Base-by-base conservation (phyloP, 2,329 filamentous ascomycete genomes). In the Didymellaceae sp. region DNA sequence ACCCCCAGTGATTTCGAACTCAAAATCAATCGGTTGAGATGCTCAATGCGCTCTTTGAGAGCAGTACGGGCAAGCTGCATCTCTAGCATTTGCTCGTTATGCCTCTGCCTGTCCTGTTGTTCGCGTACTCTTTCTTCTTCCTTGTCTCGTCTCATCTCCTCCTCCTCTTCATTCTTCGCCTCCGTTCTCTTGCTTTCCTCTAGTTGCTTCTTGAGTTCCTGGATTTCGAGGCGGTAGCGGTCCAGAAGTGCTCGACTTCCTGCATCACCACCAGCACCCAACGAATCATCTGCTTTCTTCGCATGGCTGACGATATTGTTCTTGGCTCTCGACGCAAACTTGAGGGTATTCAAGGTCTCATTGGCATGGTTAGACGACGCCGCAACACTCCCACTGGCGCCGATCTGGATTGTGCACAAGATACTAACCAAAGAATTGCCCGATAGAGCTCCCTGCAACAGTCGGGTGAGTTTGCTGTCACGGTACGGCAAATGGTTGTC, bases 221-320 rank as follows among this genome's bases (percentile, higher is more conserved):
- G 80, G 56, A 99, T 99, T 71, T 99, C 94, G 82, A 96, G 85
- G 31, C 93, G 86, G 70, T 99, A 99, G 30, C 93, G 85, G 69
- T 99, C 94, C 8, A 99, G 80, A 1, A 99, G 80, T 3, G 95
- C 92, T 48, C 91, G 84, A 35, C 91, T 91, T 20, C 89, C 89
- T 9, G 91, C 89, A 74, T 97, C 93, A 13, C 78, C 81, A n/a
- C 86, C 87, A 30, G 89, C 87, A 31, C 82, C 81, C 18, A 93
- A 79, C 3, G 93, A 91, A 72, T 97, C 94, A 61, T 96, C 91
- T 6, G 93, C 93, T 68, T 86, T 89, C 80, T 97, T 97, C 25
- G 94, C 94, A 75, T 97, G 92, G 63, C 91, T 97, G 68, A 97
- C 88, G 66, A 99, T 96, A 70, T 89, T 99, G 75, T 99, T 99